phyloP scores from a whole-genome alignment of 2,329 filamentous ascomycete species.

The Shiraia sp. region DNA sequence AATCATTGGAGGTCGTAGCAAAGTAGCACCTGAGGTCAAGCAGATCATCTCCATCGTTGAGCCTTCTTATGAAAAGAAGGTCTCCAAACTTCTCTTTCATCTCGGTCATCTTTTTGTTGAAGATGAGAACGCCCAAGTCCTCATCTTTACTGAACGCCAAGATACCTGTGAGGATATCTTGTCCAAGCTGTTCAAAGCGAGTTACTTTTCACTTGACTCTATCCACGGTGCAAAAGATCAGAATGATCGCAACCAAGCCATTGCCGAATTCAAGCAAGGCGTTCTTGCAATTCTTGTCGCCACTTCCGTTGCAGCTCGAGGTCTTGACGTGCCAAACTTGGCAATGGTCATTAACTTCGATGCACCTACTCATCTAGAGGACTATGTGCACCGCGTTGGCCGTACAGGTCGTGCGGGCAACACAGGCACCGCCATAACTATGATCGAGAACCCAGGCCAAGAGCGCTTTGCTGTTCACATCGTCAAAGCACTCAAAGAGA shows the following conservation, averaged over 20 bases:
- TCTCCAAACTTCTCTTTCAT: conserved; percentile 79
- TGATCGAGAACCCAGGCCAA: conserved; percentile 88
- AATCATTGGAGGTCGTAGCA: conserved; percentile 81
- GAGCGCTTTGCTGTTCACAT: conserved; percentile 89
- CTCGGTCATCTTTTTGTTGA: conserved; percentile 83
- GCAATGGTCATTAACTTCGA: conserved; percentile 97
- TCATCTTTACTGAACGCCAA: conserved; percentile 92
- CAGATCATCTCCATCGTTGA: conserved; percentile 80
- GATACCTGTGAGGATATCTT: conserved; percentile 62
- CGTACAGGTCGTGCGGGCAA: conserved; percentile 94
- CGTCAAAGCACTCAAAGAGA: conserved; percentile 89
- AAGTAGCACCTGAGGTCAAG: conserved; percentile 73
- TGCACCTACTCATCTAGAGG: conserved; percentile 90
- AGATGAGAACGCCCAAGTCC: conserved; percentile 85
- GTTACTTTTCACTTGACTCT: conserved; percentile 63
- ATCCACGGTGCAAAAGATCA: conserved; percentile 73
- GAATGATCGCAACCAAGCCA: conserved; percentile 39
- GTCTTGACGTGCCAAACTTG: conserved; percentile 92
- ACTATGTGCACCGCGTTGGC: conserved; percentile 93
- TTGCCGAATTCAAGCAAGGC: conserved; percentile 60
- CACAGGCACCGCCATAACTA: conserved; percentile 91
- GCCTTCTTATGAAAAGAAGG: conserved; percentile 70
- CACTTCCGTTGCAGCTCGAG: conserved; percentile 92
- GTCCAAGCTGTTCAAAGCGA: conserved; percentile 33
- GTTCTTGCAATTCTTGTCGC: conserved; percentile 88